Evolutionary conservation across 352 stramenopile genomes (phyloP), one percentile per base, ranked within the genome.

Genomic region (Pseudoperonospora humuli): DNA sequence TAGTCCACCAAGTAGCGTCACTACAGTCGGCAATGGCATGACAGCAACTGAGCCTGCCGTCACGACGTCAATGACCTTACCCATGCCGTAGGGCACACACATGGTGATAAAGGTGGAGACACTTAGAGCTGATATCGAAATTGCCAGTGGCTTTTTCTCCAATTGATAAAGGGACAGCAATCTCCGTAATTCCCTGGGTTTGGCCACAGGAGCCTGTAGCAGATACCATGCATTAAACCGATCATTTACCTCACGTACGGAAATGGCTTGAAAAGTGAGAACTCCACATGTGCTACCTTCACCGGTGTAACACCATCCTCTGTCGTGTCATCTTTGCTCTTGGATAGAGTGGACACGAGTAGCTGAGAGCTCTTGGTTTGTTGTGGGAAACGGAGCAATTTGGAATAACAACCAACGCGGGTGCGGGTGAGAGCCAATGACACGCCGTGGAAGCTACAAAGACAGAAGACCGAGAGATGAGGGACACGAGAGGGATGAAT

Each of bases 41-140:
- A 57, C 54, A 14, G 58, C 57, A 41, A 59, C 61, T 11, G 75
- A 59, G 7, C 63, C 55, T 0, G 69, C 57, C 8, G 66, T 74
- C 39, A 90, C 69, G 4, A 78, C 67, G 33, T 93, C 81, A 42
- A 93, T 90, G 39, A 90, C 72, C 42, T 75, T 74, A 14, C 78
- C 81, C 66, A 93, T 90, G 45, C 78, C 81, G 33, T 84, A 84
- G 8, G 81, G 81, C 11, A 90, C 63, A 42, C 60, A 75, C 74
- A 90, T 86, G 18, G 72, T 80, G 32, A 90, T 81, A 24, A 63
- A 66, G 1, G 75, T 88, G 1, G 78, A 93, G 9, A 88, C 50
- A 2, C 58, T 54, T 5, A 93, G 56, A 37, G 77, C 63, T 0
- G 71, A 69, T 39, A 84, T 70, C 8, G 80, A 85, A n/a, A 86